Base-by-base conservation (phyloP, 352 stramenopile genomes). In the Aphanomyces astaci region DNA sequence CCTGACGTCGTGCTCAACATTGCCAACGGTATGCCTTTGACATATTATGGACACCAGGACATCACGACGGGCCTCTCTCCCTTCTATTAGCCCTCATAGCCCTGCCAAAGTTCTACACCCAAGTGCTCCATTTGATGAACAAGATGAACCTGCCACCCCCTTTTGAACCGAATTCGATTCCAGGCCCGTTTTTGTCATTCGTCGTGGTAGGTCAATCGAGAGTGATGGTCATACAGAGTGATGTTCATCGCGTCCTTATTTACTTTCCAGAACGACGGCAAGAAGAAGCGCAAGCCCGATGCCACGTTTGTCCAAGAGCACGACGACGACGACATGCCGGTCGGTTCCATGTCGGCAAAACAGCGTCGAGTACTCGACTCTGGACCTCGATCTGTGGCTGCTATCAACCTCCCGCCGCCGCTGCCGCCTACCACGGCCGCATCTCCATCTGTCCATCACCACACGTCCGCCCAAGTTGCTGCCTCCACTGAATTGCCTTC, bases 91-190 rank as follows among this genome's bases (percentile, higher is more conserved):
- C 88, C 7, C 71, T 96, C 30, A 89, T 96, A 27, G 88, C 85
- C 10, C 71, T 96, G 15, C 88, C 88, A 4, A 83, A 87, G 54
- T 87, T 96, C 64, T 96, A 96, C 75, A 94, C 82, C 13, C 88
- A 96, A 78, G 88, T 94, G 52, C 82, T 95, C 39, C 88, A 96
- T 72, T 72, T 96, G 25, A 96, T 96, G 88, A 96, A 96, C 74
- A 96, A 96, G 68, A 96, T 95, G 88, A 92, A 96, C 63, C 57
- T 96, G 19, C 88, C 88, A 48, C 73, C 76, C 30, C 88, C 88
- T 24, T 96, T 96, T 28, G 81, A 90, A 5, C 71, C 77, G 25
- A 51, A 84, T 36, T 75, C 81, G 27, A 92, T 94, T 66, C 82
- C 75, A 28, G 86, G 86, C 10, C 62, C 71, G 25, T 94, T 92